A percentile compares a stretch with the other conserved stretches of the same genome.
phyloP scores from a whole-genome alignment of 163 green algal species.

The Trebouxia gelatinosa region DNA sequence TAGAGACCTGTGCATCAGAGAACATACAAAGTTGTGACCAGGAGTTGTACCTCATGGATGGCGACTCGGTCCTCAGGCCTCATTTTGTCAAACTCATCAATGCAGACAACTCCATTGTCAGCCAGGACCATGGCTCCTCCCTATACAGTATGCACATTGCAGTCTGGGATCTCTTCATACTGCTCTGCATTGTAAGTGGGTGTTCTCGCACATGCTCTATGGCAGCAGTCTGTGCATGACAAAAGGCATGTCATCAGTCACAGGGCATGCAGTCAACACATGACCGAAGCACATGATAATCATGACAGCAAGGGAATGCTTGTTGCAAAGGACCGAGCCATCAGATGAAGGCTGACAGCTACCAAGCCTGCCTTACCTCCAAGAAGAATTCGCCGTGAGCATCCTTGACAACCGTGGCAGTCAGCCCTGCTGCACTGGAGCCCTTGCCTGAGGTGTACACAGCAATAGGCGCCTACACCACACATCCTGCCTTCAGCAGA shows the following conservation, averaged over 20 bases:
- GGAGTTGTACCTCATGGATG: slow-evolving; percentile 90
- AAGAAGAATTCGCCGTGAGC: slow-evolving; percentile 92
- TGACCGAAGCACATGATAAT: no score
- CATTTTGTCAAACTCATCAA: slow-evolving; percentile 99
- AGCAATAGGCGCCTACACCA: slow-evolving; percentile 81
- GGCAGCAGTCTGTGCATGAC: no score
- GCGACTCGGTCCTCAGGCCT: slow-evolving; percentile 91
- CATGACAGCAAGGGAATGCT: no score
- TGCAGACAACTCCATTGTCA: slow-evolving; percentile 98
- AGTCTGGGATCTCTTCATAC: no score
- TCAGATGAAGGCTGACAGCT: no score
- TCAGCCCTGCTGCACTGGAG: slow-evolving; percentile 95
- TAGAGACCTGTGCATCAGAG: background rate
- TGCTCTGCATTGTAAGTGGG: no score
- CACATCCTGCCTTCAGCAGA: no score
- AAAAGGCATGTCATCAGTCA: background rate
- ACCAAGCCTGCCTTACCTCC: no score
- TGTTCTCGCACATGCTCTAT: no score
- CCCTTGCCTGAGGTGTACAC: slow-evolving; percentile 99
- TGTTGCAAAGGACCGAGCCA: no score
- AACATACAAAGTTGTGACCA: background rate
- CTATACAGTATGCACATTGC: no score
- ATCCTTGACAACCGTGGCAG: slow-evolving; percentile 89
- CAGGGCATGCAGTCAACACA: background rate
- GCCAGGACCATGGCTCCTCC: slow-evolving; percentile 98